Conservation (phyloP, 139 green algal species). For the Picochlorum sp. region DNA sequence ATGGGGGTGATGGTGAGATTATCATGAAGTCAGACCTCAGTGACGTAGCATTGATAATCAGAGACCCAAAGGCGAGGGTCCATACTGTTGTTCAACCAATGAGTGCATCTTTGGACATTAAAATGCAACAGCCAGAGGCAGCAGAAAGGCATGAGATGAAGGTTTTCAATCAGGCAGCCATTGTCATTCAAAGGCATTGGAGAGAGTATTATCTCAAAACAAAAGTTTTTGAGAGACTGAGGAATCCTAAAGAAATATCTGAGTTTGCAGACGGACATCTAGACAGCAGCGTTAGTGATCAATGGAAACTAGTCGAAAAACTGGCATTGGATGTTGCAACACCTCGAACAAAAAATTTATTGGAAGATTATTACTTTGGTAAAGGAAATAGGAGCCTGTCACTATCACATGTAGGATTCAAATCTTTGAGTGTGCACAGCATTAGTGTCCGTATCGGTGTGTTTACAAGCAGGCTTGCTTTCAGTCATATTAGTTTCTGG, state of each 20-base stretch:
- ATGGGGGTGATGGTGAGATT: conserved; percentile 55
- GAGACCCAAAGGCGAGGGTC: conserved; percentile 43
- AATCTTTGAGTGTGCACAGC: conserved; percentile 13
- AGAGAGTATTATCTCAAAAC: conserved; percentile 12
- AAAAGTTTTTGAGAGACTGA: background rate
- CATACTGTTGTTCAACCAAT: conserved; percentile 64
- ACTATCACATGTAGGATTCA: conserved; percentile 16
- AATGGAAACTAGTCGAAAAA: conserved; percentile 39
- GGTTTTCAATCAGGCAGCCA: conserved; percentile 19
- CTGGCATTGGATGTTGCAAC: conserved; percentile 38
- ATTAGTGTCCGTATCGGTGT: conserved; percentile 29
- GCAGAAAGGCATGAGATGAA: conserved; percentile 27
- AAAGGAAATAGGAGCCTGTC: conserved; percentile 22
- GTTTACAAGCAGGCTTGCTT: conserved; percentile 45
- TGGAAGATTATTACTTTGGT: conserved; percentile 28
- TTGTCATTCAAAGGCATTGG: conserved; percentile 39
- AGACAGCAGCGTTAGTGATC: conserved; percentile 4
- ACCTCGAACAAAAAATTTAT: conserved; percentile 28
- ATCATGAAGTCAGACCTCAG: conserved; percentile 51
- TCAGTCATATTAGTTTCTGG: conserved; percentile 60
- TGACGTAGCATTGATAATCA: conserved; percentile 61
- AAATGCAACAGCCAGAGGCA: conserved; percentile 19
- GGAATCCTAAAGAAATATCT: conserved; percentile 1
- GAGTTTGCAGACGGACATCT: conserved; percentile 5
- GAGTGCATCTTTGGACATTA: background rate